Base-by-base conservation (phyloP, 371 early-diverging fungal species). In the Circinella umbellata region DNA sequence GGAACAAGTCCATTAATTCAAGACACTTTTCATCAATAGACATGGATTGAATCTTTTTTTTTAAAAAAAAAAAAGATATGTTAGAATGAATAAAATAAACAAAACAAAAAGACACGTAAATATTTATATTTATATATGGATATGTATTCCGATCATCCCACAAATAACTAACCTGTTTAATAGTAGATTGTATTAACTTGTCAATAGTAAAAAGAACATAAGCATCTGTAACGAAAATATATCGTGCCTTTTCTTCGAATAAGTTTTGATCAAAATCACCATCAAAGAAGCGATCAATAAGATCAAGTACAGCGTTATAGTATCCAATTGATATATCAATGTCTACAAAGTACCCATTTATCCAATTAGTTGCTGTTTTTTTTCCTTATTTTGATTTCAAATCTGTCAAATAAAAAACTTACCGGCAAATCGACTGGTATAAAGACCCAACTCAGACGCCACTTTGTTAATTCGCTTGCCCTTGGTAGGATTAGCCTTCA, bases 221-320 rank as follows among this genome's bases (percentile, higher is more conserved):
- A 0, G 94, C 98, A 36, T 93, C 87, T 18, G 94, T 96, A 4
- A 92, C 91, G 77, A 93, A 98, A 71, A 97, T 80, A 47, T 88
- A 88, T 5, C 98, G 90, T 42, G 94, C 77, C 57, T 89, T 86
- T 69, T 99, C 99, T 74, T 99, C 99, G 89, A 93, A 99, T 51
- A 82, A 83, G 42, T 80, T 80, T 42, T 86, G 78, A 37, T 99
- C 99, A 67, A 98, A 80, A 34, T 95, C 93, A 46, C 90, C 91
- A 69, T 88, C 90, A 76, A 98, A 80, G 67, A 94, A 91, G 60
- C 90, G 89, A 74, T 88, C 88, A 36, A 96, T 88, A 47, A 93
- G 74, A 55, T 90, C 90, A 57, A 97, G 75, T 17, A 98, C 80
- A 35, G 91, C 88, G 38, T 75, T 62, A 76, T 95, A 97, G 63